Evolutionary conservation across 192 early-diverging fungal genomes (phyloP), one percentile per base, ranked within the genome.

Genomic region (Podila horticola): DNA sequence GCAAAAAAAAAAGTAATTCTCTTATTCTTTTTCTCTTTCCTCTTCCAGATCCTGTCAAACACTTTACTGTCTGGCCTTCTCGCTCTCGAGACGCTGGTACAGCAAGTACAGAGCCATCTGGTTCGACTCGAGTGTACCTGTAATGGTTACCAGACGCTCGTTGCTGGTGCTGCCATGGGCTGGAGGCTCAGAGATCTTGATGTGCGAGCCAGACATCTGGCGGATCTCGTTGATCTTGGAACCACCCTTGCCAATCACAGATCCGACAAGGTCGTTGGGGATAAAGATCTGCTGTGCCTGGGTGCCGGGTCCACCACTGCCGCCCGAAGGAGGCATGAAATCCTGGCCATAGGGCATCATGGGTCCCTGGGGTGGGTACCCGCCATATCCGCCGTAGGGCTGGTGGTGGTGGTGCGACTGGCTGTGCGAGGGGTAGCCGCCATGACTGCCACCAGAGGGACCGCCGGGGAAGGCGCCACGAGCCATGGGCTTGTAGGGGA

Each of bases 211-310:
- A 63, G 90, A 92, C 41, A 92, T 83, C 59, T 92, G 91, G 65
- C 93, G 90, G 71, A 94, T 94, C 75, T 94, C 93, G 64, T 93
- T 91, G 71, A 94, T 93, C 72, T 93, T 92, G 38, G 86, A 87
- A 31, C 96, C 97, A 20, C 92, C 91, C 82, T 97, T 97, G 74
- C 97, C 97, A 84, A 99, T 99, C 69, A 99, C 95, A 74, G 94
- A 94, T 24, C 97, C 97, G 33, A 91, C 90, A 85, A 92, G 87
- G 58, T 91, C 90, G 61, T 88, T 88, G 17, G 91, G 91, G 57
- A 92, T 90, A 48, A 86, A 86, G 62, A 92, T 88, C 62, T 89
- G 89, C 65, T 89, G 88, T n/a, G 87, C 82, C 59, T 87, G 86
- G 10, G 86, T 79, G 17, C 77, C 82, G 41, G 75, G 79, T 49